phyloP scores from a whole-genome alignment of 371 early-diverging fungal species.

The Lichtheimia ramosa region DNA sequence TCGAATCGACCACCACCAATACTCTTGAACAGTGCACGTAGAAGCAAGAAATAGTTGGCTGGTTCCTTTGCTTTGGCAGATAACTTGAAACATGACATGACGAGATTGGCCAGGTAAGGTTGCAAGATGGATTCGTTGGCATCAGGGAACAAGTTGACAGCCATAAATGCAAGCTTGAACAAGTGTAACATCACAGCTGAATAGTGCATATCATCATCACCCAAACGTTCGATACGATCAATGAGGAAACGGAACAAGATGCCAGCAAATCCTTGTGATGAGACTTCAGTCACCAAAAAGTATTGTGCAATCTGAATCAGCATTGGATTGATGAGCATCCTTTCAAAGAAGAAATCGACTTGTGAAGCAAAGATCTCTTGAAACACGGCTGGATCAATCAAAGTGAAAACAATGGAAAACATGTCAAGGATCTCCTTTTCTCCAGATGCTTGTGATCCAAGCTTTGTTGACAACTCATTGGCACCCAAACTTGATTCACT shows the following conservation, averaged over 20 bases:
- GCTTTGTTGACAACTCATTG: constrained; percentile 28
- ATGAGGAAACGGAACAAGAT: constrained; percentile 79
- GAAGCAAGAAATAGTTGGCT: constrained; percentile 87
- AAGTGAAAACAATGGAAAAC: constrained; percentile 87
- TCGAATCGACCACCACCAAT: constrained; percentile 69
- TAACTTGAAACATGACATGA: constrained; percentile 85
- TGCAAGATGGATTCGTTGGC: constrained; percentile 88
- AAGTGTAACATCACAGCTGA: constrained; percentile 86
- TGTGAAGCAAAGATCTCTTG: constrained; percentile 94
- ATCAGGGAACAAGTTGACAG: constrained; percentile 91
- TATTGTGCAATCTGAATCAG: constrained; percentile 88
- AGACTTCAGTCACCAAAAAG: constrained; percentile 80
- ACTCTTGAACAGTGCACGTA: constrained; percentile 92
- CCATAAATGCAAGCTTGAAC: constrained; percentile 93
- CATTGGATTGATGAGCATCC: constrained; percentile 77
- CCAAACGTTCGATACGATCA: constrained; percentile 82
- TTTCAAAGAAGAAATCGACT: constrained; percentile 84
- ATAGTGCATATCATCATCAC: constrained; percentile 71
- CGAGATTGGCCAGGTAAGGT: constrained; percentile 88
- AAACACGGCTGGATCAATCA: constrained; percentile 89
- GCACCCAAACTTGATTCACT: constrained; percentile 38
- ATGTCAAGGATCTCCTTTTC: constrained; percentile 92
- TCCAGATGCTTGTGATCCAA: constrained; percentile 62
- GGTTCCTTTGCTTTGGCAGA: constrained; percentile 85
- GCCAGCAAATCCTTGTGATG: constrained; percentile 79